Percentiles rank a stretch among this genome's conserved stretches.
phyloP scores from a whole-genome alignment of 768 basidiomycete genomes.

The Calocera viscosa region DNA sequence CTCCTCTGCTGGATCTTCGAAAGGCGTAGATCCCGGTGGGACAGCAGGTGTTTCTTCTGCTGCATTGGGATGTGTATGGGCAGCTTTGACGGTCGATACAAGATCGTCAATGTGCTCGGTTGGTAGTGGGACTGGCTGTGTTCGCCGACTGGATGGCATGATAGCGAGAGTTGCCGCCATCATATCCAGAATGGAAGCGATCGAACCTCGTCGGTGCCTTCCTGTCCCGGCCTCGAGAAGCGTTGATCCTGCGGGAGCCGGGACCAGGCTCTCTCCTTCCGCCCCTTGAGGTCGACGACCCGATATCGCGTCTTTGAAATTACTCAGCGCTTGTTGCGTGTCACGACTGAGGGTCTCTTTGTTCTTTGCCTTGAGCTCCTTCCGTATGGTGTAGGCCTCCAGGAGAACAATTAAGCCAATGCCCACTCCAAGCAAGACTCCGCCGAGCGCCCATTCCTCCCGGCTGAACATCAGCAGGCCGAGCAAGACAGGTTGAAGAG shows the following conservation, averaged over 20 bases:
- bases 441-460: constrained; percentile 58
- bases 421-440: constrained; percentile 46
- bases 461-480: constrained; percentile 60
- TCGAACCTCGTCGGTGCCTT: constrained; percentile 48
- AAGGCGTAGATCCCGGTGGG: constrained; percentile 47
- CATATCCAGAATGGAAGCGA: constrained; percentile 74
- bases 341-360: constrained; percentile 41
- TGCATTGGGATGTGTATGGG: constrained; percentile 63
- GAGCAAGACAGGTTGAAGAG: constrained; percentile 60
- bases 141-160: constrained; percentile 44
- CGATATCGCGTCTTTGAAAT: constrained; percentile 40
- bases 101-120: constrained; percentile 74
- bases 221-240: constrained; percentile 20
- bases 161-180: constrained; percentile 69
- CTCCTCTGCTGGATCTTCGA: constrained; percentile 64
- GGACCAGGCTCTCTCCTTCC: constrained; percentile 35
- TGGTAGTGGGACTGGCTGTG: constrained; percentile 48
- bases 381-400: constrained; percentile 44
- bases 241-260: constrained; percentile 13
- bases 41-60: constrained; percentile 38
- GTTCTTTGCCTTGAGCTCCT: constrained; percentile 37
- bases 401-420: constrained; percentile 44
- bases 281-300: constrained; percentile 20
- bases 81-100: constrained; percentile 63
- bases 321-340: constrained; percentile 45